Evolutionary conservation across 306 rosid genomes (phyloP), one percentile per base, ranked within the genome.

Genomic region (Albizia julibrissin): DNA sequence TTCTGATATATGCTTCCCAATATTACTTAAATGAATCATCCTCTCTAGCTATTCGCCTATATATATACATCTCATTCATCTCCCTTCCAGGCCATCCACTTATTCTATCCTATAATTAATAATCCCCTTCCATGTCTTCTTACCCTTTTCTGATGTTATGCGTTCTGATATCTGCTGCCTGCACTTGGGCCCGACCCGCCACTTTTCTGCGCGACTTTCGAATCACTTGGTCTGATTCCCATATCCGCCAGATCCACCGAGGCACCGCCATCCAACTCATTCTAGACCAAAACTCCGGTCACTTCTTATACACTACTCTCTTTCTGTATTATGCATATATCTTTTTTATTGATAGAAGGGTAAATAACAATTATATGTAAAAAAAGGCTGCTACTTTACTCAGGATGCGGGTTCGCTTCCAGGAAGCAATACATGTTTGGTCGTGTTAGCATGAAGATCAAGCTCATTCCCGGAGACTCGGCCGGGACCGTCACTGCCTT

Each of bases 401-500:
- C 75, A 93, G 99, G 99, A 29, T 89, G 97, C 76, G 99, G 99
- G 72, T 95, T 95, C 85, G 87, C 98, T 75, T 95, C 99, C 18
- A 93, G 82, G 82, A 81, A 50, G 15, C 86, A 91, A 79, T 93
- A 91, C 85, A 75, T 95, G 87, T 95, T 92, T 58, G 98, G 99
- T 6, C 97, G 93, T 72, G 97, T 93, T 72, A 95, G 96, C 91
- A 95, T 95, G 96, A 93, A 92, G 90, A 93, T 95, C 92, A 95
- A 95, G 83, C 97, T 95, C 80, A 47, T 93, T 19, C 91, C 96
- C 0, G 98, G 96, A 22, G 99, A 95, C 82, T 95, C 99, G 15
- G 99, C 99, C 0, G 99, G 99, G 34, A 95, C 98, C 0, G 99
- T 95, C 65, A 93, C 99, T 19, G 99, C 99, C 44, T 95, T 95